Evolutionary conservation across 257 asterid species (phyloP).

Genomic region (Henckelia pumila): DNA sequence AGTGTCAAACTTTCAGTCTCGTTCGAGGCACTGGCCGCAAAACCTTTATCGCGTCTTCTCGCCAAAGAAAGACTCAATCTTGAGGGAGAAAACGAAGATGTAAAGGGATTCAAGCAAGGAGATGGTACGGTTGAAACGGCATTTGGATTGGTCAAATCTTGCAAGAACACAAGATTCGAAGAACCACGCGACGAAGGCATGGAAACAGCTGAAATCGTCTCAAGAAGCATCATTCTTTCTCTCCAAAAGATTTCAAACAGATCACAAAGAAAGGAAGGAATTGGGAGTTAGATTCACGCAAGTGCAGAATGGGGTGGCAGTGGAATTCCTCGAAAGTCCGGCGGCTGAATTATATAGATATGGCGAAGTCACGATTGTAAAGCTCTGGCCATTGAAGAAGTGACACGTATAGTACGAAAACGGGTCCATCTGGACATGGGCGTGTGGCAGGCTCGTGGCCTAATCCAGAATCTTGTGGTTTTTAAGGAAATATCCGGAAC

Average conservation of each 20-base stretch:
- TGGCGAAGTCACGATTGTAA: background rate
- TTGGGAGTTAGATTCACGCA: background rate
- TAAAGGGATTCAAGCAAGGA: conserved; percentile 7
- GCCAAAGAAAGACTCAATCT: conserved; percentile 28
- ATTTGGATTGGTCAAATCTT: conserved; percentile 21
- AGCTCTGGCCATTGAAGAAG: background rate
- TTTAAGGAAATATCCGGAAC: conserved; percentile 27
- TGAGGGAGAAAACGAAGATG: conserved; percentile 14
- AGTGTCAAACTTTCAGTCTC: conserved; percentile 33
- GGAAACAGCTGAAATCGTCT: conserved; percentile 50
- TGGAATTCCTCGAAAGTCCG: background rate
- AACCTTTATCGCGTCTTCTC: conserved; percentile 33
- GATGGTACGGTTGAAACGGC: conserved; percentile 18
- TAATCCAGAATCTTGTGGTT: conserved; percentile 35
- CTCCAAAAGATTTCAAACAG: background rate
- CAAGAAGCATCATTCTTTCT: conserved; percentile 33
- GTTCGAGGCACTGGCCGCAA: conserved; percentile 33
- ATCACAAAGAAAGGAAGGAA: background rate
- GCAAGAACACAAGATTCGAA: conserved; percentile 25
- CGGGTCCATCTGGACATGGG: conserved; percentile 27
- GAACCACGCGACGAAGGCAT: conserved; percentile 26
- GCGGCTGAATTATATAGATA: conserved; percentile 16
- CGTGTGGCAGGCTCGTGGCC: conserved; percentile 66
- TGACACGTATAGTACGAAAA: conserved; percentile 30
- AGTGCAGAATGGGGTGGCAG: background rate